Conservation (phyloP, 306 rosid species). For the Rubus idaeus region DNA sequence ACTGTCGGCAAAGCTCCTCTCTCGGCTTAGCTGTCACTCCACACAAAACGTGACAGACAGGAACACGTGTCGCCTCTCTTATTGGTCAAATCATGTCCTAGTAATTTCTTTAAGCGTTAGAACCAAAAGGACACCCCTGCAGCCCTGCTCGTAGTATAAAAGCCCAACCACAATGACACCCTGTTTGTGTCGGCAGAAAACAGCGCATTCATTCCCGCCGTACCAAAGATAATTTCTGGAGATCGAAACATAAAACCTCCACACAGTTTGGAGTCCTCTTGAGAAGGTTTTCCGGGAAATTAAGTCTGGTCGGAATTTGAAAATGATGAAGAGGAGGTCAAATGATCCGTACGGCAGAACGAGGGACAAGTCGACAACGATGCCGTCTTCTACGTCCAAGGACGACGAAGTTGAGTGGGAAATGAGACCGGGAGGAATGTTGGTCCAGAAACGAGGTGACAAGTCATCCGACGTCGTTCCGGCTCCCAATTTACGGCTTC, state of each 20-base stretch:
- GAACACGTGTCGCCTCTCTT: slow-evolving; percentile 33
- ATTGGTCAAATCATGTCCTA: slow-evolving; percentile 29
- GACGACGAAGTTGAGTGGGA: slow-evolving; percentile 59
- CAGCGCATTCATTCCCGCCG: not conserved
- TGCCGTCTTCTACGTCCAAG: slow-evolving; percentile 29
- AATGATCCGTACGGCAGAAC: slow-evolving; percentile 25
- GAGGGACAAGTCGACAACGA: not conserved
- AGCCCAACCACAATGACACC: slow-evolving; percentile 11
- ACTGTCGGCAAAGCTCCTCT: slow-evolving; percentile 44
- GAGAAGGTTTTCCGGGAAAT: slow-evolving; percentile 16
- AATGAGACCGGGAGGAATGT: slow-evolving; percentile 85
- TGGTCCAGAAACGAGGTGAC: slow-evolving; percentile 59
- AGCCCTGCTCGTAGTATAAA: slow-evolving; percentile 16
- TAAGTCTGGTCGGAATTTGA: not conserved
- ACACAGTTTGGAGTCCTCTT: not conserved
- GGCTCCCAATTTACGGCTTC: slow-evolving; percentile 42
- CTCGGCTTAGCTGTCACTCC: slow-evolving; percentile 61
- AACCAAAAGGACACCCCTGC: slow-evolving; percentile 3
- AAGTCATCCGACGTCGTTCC: slow-evolving; percentile 21
- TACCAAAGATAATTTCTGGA: slow-evolving; percentile 23
- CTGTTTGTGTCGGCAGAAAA: slow-evolving; percentile 54
- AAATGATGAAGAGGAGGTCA: slow-evolving; percentile 48
- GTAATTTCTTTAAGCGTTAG: slow-evolving; percentile 15
- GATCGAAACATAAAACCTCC: not conserved
- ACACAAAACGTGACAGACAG: slow-evolving; percentile 24